phyloP scores from a whole-genome alignment of 2,329 filamentous ascomycete genomes.

The Botrytis aclada region DNA sequence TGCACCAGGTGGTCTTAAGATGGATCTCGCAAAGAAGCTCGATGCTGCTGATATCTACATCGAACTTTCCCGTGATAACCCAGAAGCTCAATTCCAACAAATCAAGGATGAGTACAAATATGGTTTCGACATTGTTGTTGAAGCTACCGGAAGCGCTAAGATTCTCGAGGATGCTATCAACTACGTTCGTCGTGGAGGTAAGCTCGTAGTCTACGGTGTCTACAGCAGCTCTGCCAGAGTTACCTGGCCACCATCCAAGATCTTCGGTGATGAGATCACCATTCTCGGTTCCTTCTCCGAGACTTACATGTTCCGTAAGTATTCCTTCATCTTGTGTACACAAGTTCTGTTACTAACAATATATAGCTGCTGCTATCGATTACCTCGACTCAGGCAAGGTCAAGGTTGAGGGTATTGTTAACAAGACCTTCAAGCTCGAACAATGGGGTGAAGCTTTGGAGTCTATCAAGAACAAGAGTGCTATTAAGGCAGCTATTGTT shows the following conservation, averaged over 20 bases:
- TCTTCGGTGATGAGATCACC: slow-evolving; percentile 66
- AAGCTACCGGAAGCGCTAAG: slow-evolving; percentile 55
- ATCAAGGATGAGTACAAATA: slow-evolving; percentile 65
- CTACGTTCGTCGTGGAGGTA: slow-evolving; percentile 66
- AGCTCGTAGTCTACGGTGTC: slow-evolving; percentile 65
- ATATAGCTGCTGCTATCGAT: slow-evolving; percentile 52
- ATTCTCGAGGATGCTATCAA: slow-evolving; percentile 69
- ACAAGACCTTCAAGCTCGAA: slow-evolving; percentile 71
- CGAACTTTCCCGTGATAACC: slow-evolving; percentile 52
- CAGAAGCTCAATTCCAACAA: slow-evolving; percentile 57
- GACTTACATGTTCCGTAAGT: slow-evolving; percentile 65
- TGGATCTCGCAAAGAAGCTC: slow-evolving; percentile 62
- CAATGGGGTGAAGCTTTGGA: slow-evolving; percentile 69
- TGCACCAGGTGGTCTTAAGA: slow-evolving; percentile 66
- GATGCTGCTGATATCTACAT: slow-evolving; percentile 53
- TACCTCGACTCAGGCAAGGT: slow-evolving; percentile 59
- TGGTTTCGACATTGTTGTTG: slow-evolving; percentile 55
- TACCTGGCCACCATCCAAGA: slow-evolving; percentile 67
- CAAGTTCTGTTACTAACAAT: slow-evolving; percentile 30
- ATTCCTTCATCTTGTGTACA: not conserved
- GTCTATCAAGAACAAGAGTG: slow-evolving; percentile 66
- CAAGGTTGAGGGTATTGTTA: slow-evolving; percentile 65
- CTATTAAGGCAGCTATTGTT: slow-evolving; percentile 71
- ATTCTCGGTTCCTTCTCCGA: slow-evolving; percentile 72
- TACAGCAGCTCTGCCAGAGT: slow-evolving; percentile 62